Conservation (phyloP, 2,329 filamentous ascomycete species). For the Dothiorella sarmentorum region DNA sequence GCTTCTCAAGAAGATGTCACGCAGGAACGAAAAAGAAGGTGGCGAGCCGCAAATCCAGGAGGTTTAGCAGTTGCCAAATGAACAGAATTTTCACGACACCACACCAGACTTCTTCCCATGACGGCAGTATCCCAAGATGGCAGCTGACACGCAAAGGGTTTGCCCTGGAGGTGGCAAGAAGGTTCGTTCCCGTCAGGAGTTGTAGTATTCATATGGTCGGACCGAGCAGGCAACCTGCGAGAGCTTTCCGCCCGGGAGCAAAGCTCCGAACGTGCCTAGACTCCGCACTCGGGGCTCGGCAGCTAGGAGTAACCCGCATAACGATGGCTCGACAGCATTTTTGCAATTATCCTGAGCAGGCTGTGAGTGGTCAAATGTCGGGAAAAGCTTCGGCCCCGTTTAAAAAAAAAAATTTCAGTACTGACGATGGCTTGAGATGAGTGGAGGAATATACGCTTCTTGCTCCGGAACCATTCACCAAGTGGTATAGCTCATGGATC, state of each 20-base stretch:
- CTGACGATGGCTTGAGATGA: background rate
- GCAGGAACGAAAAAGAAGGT: background rate
- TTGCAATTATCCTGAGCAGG: background rate
- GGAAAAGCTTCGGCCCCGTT: constrained; percentile 3
- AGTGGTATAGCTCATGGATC: background rate
- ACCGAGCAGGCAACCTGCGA: background rate
- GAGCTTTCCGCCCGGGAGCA: background rate
- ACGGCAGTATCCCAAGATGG: background rate
- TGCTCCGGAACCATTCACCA: background rate
- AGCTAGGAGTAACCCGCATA: background rate
- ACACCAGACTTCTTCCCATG: background rate
- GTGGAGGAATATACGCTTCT: background rate
- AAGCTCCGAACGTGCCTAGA: too few relatives aligned
- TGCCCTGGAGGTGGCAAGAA: background rate
- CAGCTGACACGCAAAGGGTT: background rate
- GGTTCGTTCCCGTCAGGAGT: background rate
- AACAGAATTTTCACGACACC: background rate
- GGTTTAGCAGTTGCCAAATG: constrained; percentile 1
- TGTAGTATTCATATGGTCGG: background rate
- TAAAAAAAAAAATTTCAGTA: too few relatives aligned
- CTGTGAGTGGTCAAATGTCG: constrained; percentile 4
- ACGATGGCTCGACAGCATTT: background rate
- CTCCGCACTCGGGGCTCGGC: background rate
- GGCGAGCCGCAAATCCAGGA: background rate
- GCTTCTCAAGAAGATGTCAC: constrained; percentile 1